Base-by-base conservation (phyloP, 2,329 filamentous ascomycete species). In the Aspergillus tubingensis region DNA sequence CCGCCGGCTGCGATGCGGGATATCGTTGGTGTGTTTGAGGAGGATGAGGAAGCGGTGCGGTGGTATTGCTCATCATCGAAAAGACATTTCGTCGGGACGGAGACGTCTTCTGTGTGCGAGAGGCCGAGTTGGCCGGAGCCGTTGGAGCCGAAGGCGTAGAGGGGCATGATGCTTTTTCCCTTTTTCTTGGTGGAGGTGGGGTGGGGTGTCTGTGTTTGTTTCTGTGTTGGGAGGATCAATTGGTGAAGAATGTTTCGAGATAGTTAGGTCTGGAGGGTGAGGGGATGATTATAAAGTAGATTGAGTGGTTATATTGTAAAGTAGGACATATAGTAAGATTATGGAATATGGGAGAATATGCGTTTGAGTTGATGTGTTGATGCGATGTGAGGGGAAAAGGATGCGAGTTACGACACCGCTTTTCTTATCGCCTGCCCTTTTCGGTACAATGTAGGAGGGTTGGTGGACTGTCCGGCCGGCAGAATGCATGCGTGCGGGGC, bases 61-160 rank as follows among this genome's bases (percentile, higher is more conserved):
- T 70, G 66, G 38, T 76, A 72, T 27, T 50, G 25, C 2, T 43
- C 11, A 44, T 74, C 72, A 2, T 79, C 74, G 73, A 91, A 89
- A n/a, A 83, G 67, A 64, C 86, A 87, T 63, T 78, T 80, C 63
- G 88, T 85, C 1, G 89, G 88, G 0, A 85, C 79, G 1, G 88
- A 88, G 51, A 91, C 86, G 68, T 92, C 90, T 71, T 91, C 86
- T 62, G 80, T 82, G 73, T 92, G 89, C 19, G 86, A 86, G 60
- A 92, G 83, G 43, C 88, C 89, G 8, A 93, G 81, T 71, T 93
- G 90, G 36, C 89, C 88, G 1, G 87, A 91, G 48, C 89, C 88
- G 69, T 93, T 93, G 4, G 91, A 93, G 32, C 90, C 90, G 50
- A 92, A 81, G 2, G 90, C 84, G 68, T 88, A 91, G 17, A 91